Base-by-base conservation (phyloP, 768 basidiomycete species). In the Boletus subparvulus region DNA sequence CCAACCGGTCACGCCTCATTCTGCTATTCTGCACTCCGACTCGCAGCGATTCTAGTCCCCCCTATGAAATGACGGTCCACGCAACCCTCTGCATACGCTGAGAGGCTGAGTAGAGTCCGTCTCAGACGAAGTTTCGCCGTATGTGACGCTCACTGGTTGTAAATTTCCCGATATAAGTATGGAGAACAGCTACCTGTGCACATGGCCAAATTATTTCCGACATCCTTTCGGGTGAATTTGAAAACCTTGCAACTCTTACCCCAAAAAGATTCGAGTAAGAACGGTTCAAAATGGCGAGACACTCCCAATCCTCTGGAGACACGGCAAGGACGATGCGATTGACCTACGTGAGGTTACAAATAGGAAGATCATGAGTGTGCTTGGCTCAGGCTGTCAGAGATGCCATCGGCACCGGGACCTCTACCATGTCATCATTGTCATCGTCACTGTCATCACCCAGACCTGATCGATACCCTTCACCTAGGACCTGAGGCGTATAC, bases 361-460 rank as follows among this genome's bases (percentile, higher is more conserved):
- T 30, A 6, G 14, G 13, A 47, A 47, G 26, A 30, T 40, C 10
- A 41, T 2, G n/a, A 42, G 14, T 8, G 21, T 33, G 39, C 17
- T 36, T 30, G 3, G 41, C 42, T 68, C 59, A 64, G 30, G 51
- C 28, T n/a, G 52, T 50, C 45, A 64, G 37, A 47, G 61, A 59
- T 16, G 59, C 51, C 53, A 57, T 58, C 8, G 66, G 64, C 24
- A 73, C 52, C 17, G 62, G 46, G 26, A 69, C 62, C 45, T 73
- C 72, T 39, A 60, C 52, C 72, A 72, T 71, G 35, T 72, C 67
- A 24, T 67, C 64, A 10, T 39, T 58, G 16, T 64, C 62, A 1
- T 63, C 60, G 5, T 59, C 59, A 17, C 50, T 48, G 12, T 55
- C 60, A 12, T 58, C 56, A 21, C 45, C 64, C 4, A n/a, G 42